A percentile compares a stretch with the other conserved stretches of the same genome.
Evolutionary conservation across 257 asterid species (phyloP).

Genomic region (Parsonsia alboflavescens): DNA sequence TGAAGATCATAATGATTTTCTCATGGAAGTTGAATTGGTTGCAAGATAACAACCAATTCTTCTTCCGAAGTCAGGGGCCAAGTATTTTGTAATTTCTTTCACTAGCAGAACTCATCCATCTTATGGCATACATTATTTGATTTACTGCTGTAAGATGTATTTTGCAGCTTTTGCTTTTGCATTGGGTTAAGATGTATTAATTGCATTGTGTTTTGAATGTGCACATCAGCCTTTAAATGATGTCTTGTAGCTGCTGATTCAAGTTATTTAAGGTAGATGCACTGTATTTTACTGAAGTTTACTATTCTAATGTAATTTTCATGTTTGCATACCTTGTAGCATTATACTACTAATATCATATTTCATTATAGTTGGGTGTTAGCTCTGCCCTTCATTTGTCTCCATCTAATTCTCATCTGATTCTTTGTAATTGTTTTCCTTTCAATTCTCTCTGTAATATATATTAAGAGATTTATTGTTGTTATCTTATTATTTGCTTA

Average conservation of each 20-base stretch:
- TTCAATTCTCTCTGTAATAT: background rate
- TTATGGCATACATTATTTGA: background rate
- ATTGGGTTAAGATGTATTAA: background rate
- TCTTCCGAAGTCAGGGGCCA: background rate
- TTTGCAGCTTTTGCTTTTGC: background rate
- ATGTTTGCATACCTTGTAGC: background rate
- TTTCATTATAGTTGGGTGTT: background rate
- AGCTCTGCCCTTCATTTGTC: background rate
- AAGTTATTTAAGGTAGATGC: background rate
- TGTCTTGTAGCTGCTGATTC: background rate
- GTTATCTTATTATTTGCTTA: background rate
- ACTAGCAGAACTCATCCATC: background rate
- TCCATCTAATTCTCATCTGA: background rate
- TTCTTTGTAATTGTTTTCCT: background rate
- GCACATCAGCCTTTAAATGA: background rate
- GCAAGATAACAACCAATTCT: background rate
- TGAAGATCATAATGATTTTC: background rate
- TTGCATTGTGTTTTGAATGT: background rate
- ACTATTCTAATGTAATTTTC: too few relatives aligned
- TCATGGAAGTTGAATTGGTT: background rate
- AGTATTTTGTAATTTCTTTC: background rate
- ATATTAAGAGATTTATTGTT: background rate
- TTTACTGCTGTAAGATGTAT: too few relatives aligned
- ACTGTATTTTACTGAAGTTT: background rate
- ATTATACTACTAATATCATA: background rate